Evolutionary conservation across 306 rosid genomes (phyloP).

Genomic region (Hippophae gyantsensis): DNA sequence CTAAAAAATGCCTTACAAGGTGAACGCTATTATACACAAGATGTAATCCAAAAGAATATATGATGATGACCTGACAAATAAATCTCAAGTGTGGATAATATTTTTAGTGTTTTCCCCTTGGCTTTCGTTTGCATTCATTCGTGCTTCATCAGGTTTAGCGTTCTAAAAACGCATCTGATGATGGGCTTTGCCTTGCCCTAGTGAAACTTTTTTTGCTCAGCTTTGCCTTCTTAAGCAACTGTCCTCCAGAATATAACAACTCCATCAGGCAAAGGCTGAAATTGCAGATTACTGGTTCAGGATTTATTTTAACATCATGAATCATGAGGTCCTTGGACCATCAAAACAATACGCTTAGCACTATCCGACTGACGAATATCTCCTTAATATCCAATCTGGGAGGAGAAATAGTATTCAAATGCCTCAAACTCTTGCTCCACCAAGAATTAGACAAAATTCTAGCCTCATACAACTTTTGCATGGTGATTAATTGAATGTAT

Average conservation of each 20-base stretch:
- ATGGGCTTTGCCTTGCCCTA: neutral
- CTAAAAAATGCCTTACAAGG: constrained; percentile 22
- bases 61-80: constrained; percentile 35
- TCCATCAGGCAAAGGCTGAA: constrained; percentile 28
- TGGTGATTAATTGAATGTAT: constrained; percentile 1
- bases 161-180: neutral
- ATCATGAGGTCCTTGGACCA: constrained; percentile 68
- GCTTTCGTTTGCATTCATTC: constrained; percentile 17
- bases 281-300: constrained; percentile 30
- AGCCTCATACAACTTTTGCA: neutral
- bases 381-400: constrained; percentile 68
- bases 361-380: constrained; percentile 62
- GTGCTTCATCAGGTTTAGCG: constrained; percentile 2
- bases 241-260: constrained; percentile 39
- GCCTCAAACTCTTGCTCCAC: constrained; percentile 15
- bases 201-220: constrained; percentile 6
- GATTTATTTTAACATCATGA: constrained; percentile 44
- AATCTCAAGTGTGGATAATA: constrained; percentile 16
- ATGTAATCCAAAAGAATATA: constrained; percentile 31
- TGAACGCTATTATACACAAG: constrained; percentile 40
- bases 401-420: constrained; percentile 29
- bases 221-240: constrained; percentile 34
- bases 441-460: constrained; percentile 10
- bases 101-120: constrained; percentile 14
- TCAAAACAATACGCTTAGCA: constrained; percentile 59